Evolutionary conservation across 176 grass and related monocot species (phyloP).

Genomic region (Raddia guianensis): DNA sequence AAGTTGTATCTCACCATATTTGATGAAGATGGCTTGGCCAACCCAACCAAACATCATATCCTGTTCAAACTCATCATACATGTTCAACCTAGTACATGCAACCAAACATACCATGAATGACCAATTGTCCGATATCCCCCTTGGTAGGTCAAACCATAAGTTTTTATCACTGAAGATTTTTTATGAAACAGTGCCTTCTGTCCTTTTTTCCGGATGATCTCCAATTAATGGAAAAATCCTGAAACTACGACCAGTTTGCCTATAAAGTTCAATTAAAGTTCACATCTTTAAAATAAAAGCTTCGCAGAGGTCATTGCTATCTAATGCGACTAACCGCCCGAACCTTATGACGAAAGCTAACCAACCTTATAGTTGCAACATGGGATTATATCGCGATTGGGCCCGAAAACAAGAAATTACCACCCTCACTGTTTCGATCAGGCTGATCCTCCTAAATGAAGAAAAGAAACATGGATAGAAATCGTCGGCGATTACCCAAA

Average conservation of each 20-base stretch:
- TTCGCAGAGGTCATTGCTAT: not conserved
- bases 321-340: not conserved
- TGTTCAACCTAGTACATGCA: no score
- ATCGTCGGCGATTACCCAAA: not conserved
- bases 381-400: not conserved
- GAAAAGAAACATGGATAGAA: not conserved
- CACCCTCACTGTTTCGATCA: not conserved
- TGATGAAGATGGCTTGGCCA: no score
- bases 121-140: not conserved
- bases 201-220: not conserved
- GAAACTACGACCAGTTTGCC: conserved; percentile 1
- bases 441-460: not conserved
- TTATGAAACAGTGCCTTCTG: not conserved
- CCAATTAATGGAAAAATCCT: conserved; percentile 23
- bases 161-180: not conserved
- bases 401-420: not conserved
- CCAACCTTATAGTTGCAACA: not conserved
- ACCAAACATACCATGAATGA: not conserved
- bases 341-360: not conserved
- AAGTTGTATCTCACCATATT: no score
- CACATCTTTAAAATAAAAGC: not conserved
- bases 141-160: conserved; percentile 25
- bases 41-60: no score
- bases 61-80: no score
- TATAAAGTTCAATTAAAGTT: not conserved